These are phyloP conservation scores for Fonsecaea multimorphosa DNA, from an alignment of 2,329 filamentous ascomycete genomes.

Conservation along the genomic window DNA sequence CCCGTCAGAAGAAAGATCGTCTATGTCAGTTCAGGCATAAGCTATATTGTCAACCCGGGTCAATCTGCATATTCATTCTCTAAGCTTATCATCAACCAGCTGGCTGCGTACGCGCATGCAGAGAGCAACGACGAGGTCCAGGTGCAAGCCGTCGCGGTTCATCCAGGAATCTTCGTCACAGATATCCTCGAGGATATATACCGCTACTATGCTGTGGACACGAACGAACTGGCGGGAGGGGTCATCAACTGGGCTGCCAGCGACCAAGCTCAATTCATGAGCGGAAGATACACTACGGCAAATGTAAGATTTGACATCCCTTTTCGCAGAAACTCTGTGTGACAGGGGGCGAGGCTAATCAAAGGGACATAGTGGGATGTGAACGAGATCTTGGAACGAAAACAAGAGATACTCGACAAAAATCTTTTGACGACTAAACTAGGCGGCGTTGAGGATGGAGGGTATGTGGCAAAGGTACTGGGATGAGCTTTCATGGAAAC, in stretches of 20 bases:
- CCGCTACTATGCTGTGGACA: neutral
- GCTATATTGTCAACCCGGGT: neutral
- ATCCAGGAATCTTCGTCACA: neutral
- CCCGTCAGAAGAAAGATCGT: neutral
- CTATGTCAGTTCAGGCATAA: neutral
- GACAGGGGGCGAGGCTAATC: neutral
- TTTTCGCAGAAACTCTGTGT: neutral
- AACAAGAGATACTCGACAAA: neutral
- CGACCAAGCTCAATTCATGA: neutral
- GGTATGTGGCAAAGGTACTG: no score
- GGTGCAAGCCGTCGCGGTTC: neutral
- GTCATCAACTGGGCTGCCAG: neutral
- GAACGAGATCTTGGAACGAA: neutral
- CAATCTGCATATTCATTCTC: neutral
- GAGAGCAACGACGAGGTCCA: neutral
- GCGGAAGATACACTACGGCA: neutral
- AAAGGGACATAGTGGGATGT: neutral
- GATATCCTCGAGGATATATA: neutral
- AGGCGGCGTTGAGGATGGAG: neutral
- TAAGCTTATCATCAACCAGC: neutral
- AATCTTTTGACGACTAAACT: neutral
- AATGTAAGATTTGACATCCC: neutral
- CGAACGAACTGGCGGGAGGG: neutral
- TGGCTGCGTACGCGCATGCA: neutral
- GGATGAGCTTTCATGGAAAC: no score